phyloP scores from a whole-genome alignment of 1,284 basidiomycete genomes.

The Apiotrichum sp. region DNA sequence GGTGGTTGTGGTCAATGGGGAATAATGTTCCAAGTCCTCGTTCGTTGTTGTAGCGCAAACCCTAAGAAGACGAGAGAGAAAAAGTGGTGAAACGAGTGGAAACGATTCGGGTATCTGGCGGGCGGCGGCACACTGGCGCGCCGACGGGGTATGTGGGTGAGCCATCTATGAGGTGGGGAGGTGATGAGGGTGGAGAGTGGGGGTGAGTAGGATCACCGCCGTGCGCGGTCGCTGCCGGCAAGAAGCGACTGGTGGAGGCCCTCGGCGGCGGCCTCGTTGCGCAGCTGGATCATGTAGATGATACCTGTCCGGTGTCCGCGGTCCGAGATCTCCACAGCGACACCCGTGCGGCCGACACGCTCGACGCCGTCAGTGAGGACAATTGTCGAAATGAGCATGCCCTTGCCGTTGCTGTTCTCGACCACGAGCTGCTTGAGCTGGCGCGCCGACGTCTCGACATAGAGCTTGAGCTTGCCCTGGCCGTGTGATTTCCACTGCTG shows the following conservation, averaged over 20 bases:
- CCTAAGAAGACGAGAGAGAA: too few relatives aligned
- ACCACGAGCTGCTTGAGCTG: constrained; percentile 96
- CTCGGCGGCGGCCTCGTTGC: constrained; percentile 77
- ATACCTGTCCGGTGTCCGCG: constrained; percentile 85
- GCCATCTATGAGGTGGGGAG: background rate
- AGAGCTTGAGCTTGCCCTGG: constrained; percentile 78
- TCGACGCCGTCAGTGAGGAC: constrained; percentile 94
- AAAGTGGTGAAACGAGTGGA: too few relatives aligned
- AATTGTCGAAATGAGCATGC: constrained; percentile 85
- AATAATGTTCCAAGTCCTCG: too few relatives aligned
- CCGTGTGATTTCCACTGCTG: constrained; percentile 96
- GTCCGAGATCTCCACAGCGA: constrained; percentile 93
- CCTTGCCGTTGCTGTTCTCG: constrained; percentile 64
- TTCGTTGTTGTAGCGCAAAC: too few relatives aligned
- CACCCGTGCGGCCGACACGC: constrained; percentile 92
- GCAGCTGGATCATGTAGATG: constrained; percentile 92
- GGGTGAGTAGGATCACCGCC: background rate
- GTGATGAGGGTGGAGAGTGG: background rate
- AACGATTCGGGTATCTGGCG: too few relatives aligned
- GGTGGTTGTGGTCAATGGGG: too few relatives aligned
- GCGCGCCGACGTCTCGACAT: constrained; percentile 60
- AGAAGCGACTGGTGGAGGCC: constrained; percentile 82
- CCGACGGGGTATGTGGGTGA: too few relatives aligned
- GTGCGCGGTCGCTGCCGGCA: constrained; percentile 70
- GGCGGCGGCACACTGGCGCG: too few relatives aligned